phyloP scores from a whole-genome alignment of 78 protist species.

The slime mould (Dictyostelium discoideum) region DNA sequence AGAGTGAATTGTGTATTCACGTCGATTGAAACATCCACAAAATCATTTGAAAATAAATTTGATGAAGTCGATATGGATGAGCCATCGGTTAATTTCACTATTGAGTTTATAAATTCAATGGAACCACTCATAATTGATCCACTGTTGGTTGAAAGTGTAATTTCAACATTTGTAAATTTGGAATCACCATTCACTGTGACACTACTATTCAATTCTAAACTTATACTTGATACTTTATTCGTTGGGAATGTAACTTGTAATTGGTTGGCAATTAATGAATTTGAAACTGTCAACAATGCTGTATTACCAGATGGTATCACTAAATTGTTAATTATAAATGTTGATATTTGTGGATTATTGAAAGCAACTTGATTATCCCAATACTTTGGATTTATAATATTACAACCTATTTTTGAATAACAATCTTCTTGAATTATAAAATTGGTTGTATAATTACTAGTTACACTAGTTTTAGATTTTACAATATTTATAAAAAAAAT shows the following conservation, averaged over 20 bases:
- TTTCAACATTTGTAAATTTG: background rate
- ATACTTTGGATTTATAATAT: background rate
- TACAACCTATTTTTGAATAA: background rate
- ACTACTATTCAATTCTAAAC: background rate
- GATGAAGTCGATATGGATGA: background rate
- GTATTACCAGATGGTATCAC: background rate
- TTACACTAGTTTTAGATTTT: background rate
- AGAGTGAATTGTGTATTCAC: background rate
- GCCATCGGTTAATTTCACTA: background rate
- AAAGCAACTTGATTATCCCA: background rate
- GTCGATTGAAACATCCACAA: background rate
- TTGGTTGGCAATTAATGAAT: background rate
- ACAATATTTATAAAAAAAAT: background rate
- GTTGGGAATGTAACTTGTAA: background rate
- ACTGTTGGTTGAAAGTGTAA: background rate
- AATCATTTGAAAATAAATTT: background rate
- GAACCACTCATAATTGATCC: background rate
- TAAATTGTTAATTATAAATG: background rate
- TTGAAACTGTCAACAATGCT: background rate
- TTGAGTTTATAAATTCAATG: background rate
- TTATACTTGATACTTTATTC: background rate
- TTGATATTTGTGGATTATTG: background rate
- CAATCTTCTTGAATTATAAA: background rate
- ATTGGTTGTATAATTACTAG: background rate
- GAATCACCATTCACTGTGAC: background rate